Evolutionary conservation across 345 rosid genomes (phyloP).

Genomic region (Corymbia maculata): DNA sequence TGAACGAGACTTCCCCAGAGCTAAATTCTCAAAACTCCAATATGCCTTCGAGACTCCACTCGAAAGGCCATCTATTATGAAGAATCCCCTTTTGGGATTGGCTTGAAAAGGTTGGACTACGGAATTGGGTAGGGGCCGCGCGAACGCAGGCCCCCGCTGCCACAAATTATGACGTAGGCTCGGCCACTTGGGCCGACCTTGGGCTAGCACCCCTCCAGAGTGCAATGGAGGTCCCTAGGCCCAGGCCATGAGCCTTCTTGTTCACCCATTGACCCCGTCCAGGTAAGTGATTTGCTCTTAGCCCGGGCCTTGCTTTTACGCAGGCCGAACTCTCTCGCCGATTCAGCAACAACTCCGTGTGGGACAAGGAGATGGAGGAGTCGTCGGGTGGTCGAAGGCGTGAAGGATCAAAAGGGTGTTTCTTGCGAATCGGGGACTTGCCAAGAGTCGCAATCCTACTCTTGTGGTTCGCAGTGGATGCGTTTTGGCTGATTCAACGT

Average conservation of each 20-base stretch:
- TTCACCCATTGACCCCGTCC: neutral
- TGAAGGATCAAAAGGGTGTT: neutral
- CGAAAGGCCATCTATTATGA: neutral
- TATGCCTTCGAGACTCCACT: neutral
- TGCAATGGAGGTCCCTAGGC: slow-evolving; percentile 11
- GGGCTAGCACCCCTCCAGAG: neutral
- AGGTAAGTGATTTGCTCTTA: rapidly evolving
- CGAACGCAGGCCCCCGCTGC: neutral
- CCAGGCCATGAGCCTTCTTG: neutral
- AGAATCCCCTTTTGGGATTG: no score
- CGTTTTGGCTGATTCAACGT: neutral
- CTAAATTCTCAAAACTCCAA: no score
- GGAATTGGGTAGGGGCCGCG: neutral
- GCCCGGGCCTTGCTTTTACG: rapidly evolving
- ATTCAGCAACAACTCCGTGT: neutral
- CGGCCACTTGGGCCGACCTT: neutral
- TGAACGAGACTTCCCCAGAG: neutral
- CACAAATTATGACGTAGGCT: neutral
- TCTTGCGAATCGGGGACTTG: neutral
- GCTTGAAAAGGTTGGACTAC: neutral
- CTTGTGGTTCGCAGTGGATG: neutral
- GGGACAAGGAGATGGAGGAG: neutral
- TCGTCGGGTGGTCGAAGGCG: neutral
- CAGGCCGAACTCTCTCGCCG: neutral
- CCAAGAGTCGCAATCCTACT: neutral